Evolutionary conservation across 75 land plant species (phyloP).

Genomic region (Azolla pinnata): DNA sequence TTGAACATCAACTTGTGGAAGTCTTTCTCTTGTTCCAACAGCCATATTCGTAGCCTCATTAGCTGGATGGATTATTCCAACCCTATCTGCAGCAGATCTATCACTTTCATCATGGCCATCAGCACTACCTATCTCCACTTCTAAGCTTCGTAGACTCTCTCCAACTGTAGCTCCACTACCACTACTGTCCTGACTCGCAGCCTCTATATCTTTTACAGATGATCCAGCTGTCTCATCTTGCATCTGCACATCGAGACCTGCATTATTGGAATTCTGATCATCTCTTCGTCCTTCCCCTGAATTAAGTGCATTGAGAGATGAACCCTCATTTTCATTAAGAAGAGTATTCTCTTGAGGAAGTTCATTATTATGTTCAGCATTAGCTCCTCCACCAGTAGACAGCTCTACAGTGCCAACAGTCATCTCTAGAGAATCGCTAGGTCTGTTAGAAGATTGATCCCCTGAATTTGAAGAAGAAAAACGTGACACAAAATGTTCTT

Average conservation of each 20-base stretch:
- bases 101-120: conserved; percentile 45
- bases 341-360: too few relatives aligned
- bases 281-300: not conserved
- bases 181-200: conserved; percentile 44
- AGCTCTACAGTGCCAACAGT: too few relatives aligned
- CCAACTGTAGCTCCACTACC: conserved; percentile 56
- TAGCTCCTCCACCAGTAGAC: too few relatives aligned
- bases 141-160: conserved; percentile 44
- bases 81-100: conserved; percentile 16
- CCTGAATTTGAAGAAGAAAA: conserved; percentile 30
- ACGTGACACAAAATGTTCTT: conserved; percentile 62
- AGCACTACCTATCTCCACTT: conserved; percentile 51
- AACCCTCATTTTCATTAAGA: too few relatives aligned
- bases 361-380: too few relatives aligned
- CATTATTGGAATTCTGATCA: conserved; percentile 15
- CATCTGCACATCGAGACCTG: conserved; percentile 41
- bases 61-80: not conserved
- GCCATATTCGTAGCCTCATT: not conserved
- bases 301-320: too few relatives aligned
- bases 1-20: too few relatives aligned
- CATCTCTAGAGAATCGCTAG: too few relatives aligned
- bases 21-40: too few relatives aligned
- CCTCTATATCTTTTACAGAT: conserved; percentile 28
- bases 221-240: conserved; percentile 36
- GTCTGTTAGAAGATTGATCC: conserved; percentile 17